Conservation (phyloP, 306 rosid genomes). For the Vigna unguiculata region DNA sequence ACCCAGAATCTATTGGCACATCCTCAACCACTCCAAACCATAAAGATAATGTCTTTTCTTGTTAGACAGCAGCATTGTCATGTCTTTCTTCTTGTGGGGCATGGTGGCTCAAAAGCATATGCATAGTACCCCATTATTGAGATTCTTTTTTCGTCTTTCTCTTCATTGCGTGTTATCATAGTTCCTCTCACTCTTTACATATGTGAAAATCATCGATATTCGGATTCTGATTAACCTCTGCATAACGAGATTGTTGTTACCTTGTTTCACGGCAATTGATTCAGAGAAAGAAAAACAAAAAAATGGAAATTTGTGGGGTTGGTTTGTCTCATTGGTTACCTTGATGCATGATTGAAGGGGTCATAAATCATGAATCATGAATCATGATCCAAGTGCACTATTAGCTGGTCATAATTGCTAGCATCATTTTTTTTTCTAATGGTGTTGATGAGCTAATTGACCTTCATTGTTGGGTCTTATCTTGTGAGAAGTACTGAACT, state of each 20-base stretch:
- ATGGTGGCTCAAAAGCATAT: slow-evolving; percentile 42
- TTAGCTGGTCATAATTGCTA: background rate
- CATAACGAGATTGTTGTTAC: background rate
- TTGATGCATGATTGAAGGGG: slow-evolving; percentile 17
- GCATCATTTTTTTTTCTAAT: slow-evolving; percentile 3
- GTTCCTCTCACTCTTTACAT: background rate
- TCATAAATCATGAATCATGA: background rate
- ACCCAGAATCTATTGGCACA: slow-evolving; percentile 21
- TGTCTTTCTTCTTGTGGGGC: slow-evolving; percentile 40
- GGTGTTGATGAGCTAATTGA: slow-evolving; percentile 10
- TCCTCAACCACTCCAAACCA: slow-evolving; percentile 31
- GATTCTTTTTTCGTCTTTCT: slow-evolving; percentile 38
- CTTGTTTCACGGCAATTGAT: background rate
- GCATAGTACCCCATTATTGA: slow-evolving; percentile 27
- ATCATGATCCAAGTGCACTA: slow-evolving; percentile 5
- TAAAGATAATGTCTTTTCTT: background rate
- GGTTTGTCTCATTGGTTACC: slow-evolving; percentile 27
- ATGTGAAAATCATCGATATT: background rate
- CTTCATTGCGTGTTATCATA: slow-evolving; percentile 2
- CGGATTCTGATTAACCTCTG: background rate
- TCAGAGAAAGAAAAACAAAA: background rate
- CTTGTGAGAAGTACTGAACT: background rate
- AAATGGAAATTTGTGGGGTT: slow-evolving; percentile 8
- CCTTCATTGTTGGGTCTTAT: slow-evolving; percentile 1
- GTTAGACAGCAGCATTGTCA: background rate